Percentiles rank a stretch among this genome's conserved stretches.
phyloP scores from a whole-genome alignment of 352 stramenopile species.

The Globisporangium mamillatum region DNA sequence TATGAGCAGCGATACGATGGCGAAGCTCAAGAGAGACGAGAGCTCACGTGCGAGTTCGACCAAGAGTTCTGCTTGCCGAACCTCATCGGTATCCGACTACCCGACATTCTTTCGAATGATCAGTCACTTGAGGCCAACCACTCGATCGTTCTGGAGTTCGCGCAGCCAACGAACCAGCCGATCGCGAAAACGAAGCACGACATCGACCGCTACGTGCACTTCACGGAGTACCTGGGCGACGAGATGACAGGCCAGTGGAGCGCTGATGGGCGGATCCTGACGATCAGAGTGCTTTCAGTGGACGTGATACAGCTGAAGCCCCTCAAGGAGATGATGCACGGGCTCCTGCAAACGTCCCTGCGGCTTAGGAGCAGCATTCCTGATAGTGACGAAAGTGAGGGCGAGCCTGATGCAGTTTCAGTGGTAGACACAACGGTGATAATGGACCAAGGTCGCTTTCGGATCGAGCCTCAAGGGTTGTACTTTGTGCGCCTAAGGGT shows the following conservation, averaged over 20 bases:
- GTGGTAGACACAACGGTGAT: constrained; percentile 3
- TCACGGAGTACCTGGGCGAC: constrained; percentile 61
- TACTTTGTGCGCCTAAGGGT: constrained; percentile 30
- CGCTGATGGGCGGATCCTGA: constrained; percentile 35
- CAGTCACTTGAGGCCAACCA: constrained; percentile 37
- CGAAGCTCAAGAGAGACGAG: not conserved
- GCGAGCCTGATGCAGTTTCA: not conserved
- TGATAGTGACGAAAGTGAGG: not conserved
- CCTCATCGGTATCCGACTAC: constrained; percentile 49
- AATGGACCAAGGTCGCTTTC: constrained; percentile 21
- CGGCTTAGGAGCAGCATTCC: not conserved
- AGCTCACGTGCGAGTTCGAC: constrained; percentile 51
- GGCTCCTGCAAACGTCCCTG: constrained; percentile 31
- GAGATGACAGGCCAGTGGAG: constrained; percentile 36
- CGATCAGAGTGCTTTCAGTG: constrained; percentile 40
- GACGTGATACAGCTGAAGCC: constrained; percentile 32
- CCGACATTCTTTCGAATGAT: constrained; percentile 25
- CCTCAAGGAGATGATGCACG: constrained; percentile 40
- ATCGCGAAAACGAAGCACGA: constrained; percentile 23
- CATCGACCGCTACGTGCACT: constrained; percentile 44
- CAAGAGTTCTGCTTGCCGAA: constrained; percentile 46
- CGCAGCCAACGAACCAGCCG: constrained; percentile 49
- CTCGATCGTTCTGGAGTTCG: constrained; percentile 52
- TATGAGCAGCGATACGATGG: not conserved
- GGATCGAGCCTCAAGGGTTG: constrained; percentile 32